Evolutionary conservation across 768 basidiomycete genomes (phyloP), one percentile per base, ranked within the genome.

Genomic region (Boletellus emodensis): DNA sequence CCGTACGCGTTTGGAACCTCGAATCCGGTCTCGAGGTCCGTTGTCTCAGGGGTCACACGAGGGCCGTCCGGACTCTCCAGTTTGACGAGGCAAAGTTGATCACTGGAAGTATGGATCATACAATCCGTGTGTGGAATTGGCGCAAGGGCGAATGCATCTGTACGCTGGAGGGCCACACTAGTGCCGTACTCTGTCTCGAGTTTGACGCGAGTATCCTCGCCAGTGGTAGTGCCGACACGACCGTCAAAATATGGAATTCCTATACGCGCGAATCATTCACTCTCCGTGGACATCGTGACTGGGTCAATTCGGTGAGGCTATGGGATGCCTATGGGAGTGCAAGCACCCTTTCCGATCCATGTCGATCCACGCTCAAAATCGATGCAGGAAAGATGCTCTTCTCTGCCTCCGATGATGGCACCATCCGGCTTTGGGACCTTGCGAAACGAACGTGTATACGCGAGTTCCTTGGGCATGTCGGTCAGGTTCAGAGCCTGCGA

Each of bases 61-160:
- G 94, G 20, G 93, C 87, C n/a, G 82, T 99, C 22, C 79, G 94
- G 2, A 84, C 92, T 0, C 75, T 98, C 48, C 96, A 98, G 71
- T 99, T 99, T 58, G 96, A 99, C 67, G 87, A 91, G 54, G 87
- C 82, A 51, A 94, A 96, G 69, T 76, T 98, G 44, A 92, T 99
- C 63, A 98, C 96, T 0, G 96, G 87, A 8, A 89, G 87, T 56
- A 95, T 98, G 94, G 96, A 99, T 64, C 81, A 83, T 58, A 95
- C 93, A 0, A 82, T 99, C 63, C 87, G 90, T 50, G 87, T 99
- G 37, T 99, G 94, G 94, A 86, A 95, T 61, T 97, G 94, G 94
- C 77, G 93, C 46, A 82, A 83, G 26, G 94, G 94, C 24, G 81
- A 83, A 57, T 94, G 91, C 62, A 84, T 95, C 48, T 79, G 92